phyloP scores from a whole-genome alignment of 805 yeast genomes.

The Teunomyces kruisii region DNA sequence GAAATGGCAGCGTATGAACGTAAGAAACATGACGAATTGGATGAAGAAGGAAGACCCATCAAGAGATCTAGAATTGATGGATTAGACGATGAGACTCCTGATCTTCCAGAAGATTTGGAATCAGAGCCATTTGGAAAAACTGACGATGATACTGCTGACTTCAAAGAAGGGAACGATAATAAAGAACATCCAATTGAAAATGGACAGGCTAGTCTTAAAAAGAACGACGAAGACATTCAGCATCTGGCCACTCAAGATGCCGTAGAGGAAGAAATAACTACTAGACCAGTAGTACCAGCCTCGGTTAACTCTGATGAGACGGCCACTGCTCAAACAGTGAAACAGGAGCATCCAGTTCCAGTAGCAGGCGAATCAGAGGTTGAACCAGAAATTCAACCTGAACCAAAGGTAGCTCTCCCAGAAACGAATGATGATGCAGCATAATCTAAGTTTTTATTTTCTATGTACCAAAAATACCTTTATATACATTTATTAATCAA shows the following conservation, averaged over 20 bases:
- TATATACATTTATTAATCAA: conserved; percentile 10
- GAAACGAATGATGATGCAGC: not conserved
- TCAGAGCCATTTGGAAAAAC: conserved; percentile 7
- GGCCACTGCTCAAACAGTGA: not conserved
- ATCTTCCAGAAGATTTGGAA: conserved; percentile 5
- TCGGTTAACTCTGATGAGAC: not conserved
- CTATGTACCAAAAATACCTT: not conserved
- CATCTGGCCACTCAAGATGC: not conserved
- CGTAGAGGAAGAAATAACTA: not conserved
- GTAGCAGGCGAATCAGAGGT: not conserved
- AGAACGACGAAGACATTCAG: not conserved
- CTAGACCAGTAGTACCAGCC: too few species aligned
- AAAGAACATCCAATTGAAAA: not conserved
- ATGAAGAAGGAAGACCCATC: conserved; percentile 2
- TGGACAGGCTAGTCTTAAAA: not conserved
- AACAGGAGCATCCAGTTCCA: not conserved
- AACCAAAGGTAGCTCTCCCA: not conserved
- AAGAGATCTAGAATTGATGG: conserved; percentile 9
- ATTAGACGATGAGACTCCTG: not conserved
- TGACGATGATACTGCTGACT: conserved; percentile 2
- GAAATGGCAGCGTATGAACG: conserved; percentile 62
- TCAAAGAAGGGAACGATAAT: not conserved
- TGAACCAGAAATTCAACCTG: not conserved
- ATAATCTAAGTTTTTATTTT: not conserved
- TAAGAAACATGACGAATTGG: conserved; percentile 18